Evolutionary conservation across 441 rosid species (phyloP).

Genomic region (Aquilaria agallochum): DNA sequence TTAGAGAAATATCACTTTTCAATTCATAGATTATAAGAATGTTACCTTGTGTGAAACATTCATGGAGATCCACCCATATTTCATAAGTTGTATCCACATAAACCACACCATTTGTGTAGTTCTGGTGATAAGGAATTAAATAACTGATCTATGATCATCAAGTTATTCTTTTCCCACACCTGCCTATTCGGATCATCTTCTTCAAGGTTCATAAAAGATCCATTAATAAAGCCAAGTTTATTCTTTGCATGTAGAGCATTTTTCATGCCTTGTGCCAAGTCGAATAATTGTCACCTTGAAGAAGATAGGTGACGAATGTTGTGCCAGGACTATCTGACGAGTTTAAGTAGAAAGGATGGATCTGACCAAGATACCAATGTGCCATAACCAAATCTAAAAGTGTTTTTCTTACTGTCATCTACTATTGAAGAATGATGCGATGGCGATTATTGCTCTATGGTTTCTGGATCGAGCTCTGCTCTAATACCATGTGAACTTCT

Average conservation of each 20-base stretch:
- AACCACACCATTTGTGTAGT: not conserved
- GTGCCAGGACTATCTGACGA: not conserved
- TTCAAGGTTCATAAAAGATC: not conserved
- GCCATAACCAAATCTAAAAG: no score
- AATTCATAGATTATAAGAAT: not conserved
- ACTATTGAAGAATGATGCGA: no score
- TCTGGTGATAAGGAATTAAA: not conserved
- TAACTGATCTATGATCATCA: not conserved
- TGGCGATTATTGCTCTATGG: no score
- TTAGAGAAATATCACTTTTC: not conserved
- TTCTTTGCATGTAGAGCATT: not conserved
- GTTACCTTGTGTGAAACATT: not conserved
- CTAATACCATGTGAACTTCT: no score
- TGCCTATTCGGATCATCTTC: not conserved
- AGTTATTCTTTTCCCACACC: not conserved
- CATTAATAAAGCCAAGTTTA: not conserved
- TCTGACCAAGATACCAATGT: no score
- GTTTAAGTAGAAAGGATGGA: not conserved
- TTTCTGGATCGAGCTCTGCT: no score
- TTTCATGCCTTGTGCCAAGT: not conserved
- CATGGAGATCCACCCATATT: not conserved
- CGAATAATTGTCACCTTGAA: not conserved
- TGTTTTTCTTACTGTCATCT: no score
- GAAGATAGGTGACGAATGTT: not conserved
- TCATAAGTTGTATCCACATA: not conserved